A percentile compares a stretch with the other conserved stretches of the same genome.
These are phyloP conservation scores for Maudiozyma turicensis DNA, from an alignment of 805 yeast species.

Conservation along the genomic window DNA sequence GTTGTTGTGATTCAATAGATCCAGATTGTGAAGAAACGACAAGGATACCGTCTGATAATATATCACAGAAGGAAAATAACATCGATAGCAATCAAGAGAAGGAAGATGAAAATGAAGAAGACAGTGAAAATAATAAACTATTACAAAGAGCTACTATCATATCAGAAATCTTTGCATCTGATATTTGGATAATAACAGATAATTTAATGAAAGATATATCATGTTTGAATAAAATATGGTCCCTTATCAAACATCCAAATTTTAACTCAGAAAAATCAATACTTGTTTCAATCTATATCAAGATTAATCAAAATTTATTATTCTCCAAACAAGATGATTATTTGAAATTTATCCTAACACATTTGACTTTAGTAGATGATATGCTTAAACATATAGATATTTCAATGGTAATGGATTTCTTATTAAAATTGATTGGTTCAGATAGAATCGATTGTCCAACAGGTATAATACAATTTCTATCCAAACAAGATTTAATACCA, in stretches of 20 bases:
- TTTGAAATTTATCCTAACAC: slow-evolving; percentile 15
- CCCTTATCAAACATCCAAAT: slow-evolving; percentile 47
- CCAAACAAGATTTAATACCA: slow-evolving; percentile 62
- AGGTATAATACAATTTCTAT: slow-evolving; percentile 68
- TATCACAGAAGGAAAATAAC: background rate
- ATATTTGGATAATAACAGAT: slow-evolving; percentile 85
- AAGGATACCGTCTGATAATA: background rate
- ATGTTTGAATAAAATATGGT: slow-evolving; percentile 66
- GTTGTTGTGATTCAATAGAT: slow-evolving; percentile 7
- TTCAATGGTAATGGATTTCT: slow-evolving; percentile 82
- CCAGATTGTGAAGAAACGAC: background rate
- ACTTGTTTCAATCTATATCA: slow-evolving; percentile 71
- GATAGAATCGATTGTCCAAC: slow-evolving; percentile 83
- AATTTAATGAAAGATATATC: slow-evolving; percentile 64
- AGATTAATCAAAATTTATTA: slow-evolving; percentile 74
- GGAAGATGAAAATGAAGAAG: slow-evolving; percentile 1
- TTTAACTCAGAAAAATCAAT: slow-evolving; percentile 55
- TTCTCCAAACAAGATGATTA: slow-evolving; percentile 51
- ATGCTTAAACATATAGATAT: slow-evolving; percentile 68
- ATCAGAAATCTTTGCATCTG: slow-evolving; percentile 81
- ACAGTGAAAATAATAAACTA: background rate
- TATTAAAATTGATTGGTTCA: slow-evolving; percentile 76
- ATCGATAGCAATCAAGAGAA: background rate
- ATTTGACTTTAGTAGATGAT: slow-evolving; percentile 34
- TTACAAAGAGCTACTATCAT: slow-evolving; percentile 20